A percentile compares a stretch with the other conserved stretches of the same genome.
Conservation (phyloP, 257 asterid genomes). For the Cinchona pubescens region DNA sequence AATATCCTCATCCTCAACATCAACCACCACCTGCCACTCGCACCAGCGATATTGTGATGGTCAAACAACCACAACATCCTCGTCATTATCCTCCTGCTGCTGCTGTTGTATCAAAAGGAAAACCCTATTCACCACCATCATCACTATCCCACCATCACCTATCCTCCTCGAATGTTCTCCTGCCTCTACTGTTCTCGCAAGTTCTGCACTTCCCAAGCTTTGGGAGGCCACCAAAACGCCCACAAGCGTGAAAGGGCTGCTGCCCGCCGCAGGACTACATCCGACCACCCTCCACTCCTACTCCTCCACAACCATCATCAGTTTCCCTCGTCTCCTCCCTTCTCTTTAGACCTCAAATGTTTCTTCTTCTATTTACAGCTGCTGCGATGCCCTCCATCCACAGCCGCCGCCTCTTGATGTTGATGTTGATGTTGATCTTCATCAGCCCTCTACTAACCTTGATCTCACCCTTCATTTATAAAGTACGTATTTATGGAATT, state of each 20-base stretch:
- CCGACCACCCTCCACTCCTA: constrained; percentile 13
- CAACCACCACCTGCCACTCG: neutral
- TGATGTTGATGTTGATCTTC: neutral
- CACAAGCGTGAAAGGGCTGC: constrained; percentile 93
- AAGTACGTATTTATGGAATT: too few relatives aligned
- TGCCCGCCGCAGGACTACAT: constrained; percentile 43
- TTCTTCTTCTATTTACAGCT: neutral
- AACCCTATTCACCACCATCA: neutral
- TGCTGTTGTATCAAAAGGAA: neutral
- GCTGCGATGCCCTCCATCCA: too few relatives aligned
- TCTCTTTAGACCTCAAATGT: neutral
- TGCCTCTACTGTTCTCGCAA: constrained; percentile 85
- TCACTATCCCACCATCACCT: neutral
- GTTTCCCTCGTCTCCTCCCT: neutral
- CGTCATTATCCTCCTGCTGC: neutral
- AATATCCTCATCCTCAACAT: too few relatives aligned
- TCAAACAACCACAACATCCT: neutral
- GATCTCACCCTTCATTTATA: constrained; percentile 29
- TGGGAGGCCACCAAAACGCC: constrained; percentile 94
- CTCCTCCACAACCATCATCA: neutral
- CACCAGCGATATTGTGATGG: too few relatives aligned
- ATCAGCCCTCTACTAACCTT: neutral
- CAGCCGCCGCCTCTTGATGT: neutral
- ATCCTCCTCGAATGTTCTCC: constrained; percentile 47
- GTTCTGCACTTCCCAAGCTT: constrained; percentile 85